Percentiles rank a stretch among this genome's conserved stretches.
Evolutionary conservation across 2,329 filamentous ascomycete species (phyloP).

Genomic region (Sphaerulina vaccinii): DNA sequence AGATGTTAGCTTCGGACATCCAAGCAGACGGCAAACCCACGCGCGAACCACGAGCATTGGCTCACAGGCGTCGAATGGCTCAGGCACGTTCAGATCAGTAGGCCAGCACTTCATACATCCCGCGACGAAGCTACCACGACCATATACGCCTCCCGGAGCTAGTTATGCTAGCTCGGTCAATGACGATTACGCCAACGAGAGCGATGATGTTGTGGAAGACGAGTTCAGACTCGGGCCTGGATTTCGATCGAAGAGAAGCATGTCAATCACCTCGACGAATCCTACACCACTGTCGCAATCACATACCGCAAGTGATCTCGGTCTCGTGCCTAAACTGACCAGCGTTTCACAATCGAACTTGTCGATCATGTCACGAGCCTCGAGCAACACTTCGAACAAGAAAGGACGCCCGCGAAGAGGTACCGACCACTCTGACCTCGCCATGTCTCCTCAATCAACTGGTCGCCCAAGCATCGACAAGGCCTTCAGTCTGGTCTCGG

Average conservation of each 20-base stretch:
- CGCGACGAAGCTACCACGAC: constrained; percentile 55
- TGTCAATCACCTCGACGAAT: constrained; percentile 44
- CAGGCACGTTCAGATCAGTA: constrained; percentile 45
- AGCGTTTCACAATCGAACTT: constrained; percentile 55
- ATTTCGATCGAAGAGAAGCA: constrained; percentile 42
- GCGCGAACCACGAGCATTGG: constrained; percentile 55
- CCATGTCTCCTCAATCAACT: constrained; percentile 45
- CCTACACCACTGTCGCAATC: constrained; percentile 36
- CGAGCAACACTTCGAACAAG: constrained; percentile 38
- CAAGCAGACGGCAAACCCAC: constrained; percentile 46
- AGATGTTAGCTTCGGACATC: constrained; percentile 46
- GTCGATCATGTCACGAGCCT: constrained; percentile 43
- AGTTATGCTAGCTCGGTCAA: constrained; percentile 52
- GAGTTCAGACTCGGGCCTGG: constrained; percentile 43
- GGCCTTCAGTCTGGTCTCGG: constrained; percentile 49
- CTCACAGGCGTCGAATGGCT: constrained; percentile 54
- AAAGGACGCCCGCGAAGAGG: constrained; percentile 48
- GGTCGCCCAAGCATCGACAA: constrained; percentile 59
- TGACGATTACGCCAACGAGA: constrained; percentile 43
- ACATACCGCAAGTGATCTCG: constrained; percentile 38
- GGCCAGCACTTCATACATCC: constrained; percentile 55
- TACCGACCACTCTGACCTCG: constrained; percentile 49
- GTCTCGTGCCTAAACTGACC: constrained; percentile 48
- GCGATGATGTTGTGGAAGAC: constrained; percentile 46
- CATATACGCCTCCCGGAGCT: constrained; percentile 54